Base-by-base conservation (phyloP, 1,139 yeast genomes). In the Sugiyamaella pinicola region DNA sequence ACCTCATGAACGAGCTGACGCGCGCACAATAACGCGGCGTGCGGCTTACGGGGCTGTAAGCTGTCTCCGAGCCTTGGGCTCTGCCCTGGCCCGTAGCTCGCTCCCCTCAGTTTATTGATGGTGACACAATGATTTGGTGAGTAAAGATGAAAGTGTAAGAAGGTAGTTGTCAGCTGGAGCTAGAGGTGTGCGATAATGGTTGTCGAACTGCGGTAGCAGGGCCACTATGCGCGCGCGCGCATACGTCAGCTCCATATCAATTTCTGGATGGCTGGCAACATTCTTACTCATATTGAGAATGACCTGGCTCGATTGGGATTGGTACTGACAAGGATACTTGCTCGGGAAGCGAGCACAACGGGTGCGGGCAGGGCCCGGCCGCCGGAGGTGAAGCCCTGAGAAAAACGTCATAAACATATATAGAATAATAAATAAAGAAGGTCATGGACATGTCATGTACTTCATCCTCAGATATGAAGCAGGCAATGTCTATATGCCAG, bases 351-450 rank as follows among this genome's bases (percentile, higher is more conserved):
- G n/a, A n/a, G n/a, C n/a, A n/a, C n/a, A n/a, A n/a, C n/a, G n/a
- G n/a, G n/a, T n/a, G n/a, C n/a, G n/a, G n/a, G n/a, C n/a, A n/a
- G n/a, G n/a, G n/a, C n/a, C n/a, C n/a, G n/a, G n/a, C n/a, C n/a
- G n/a, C n/a, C n/a, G n/a, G n/a, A 6, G n/a, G 37, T 7, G 37
- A 15, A 15, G 37, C n/a, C n/a, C n/a, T n/a, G n/a, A 15, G 37
- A 12, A 12, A n/a, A 12, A 7, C 10, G 39, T 35, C 39, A 40
- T 24, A 19, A 40, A 40, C 12, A 19, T 6, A 6, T 24, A 9
- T 24, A 24, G 6, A 24, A 39, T 21, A 40, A 40, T 40, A 40
- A 40, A 40, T 40, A 40, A 40, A 18, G 44, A 40, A 28, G 33
- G 44, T 40, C 31, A 33, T n/a, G 37, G 7, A 33, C 7, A 33